Conservation (phyloP, 225 moss, liverwort and hornwort genomes). For the Rhytidiadelphus loreus region DNA sequence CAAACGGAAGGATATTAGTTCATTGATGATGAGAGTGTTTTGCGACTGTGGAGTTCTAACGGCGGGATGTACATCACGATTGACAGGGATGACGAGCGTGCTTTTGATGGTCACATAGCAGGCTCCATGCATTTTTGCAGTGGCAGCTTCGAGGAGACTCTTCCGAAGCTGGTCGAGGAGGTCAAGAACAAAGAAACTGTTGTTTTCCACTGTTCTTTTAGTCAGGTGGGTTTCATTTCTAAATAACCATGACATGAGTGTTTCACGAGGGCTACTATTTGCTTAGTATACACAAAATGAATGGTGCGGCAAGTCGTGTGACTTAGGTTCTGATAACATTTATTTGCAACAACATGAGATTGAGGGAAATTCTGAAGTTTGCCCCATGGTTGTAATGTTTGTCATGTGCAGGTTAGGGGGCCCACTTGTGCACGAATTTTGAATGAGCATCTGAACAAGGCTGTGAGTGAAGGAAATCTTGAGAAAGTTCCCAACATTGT, state of each 20-base stretch:
- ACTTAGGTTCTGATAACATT: neutral
- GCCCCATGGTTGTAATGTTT: neutral
- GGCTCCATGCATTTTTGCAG: slow-evolving; percentile 85
- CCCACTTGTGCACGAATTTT: slow-evolving; percentile 63
- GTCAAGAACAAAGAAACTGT: slow-evolving; percentile 65
- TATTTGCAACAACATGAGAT: neutral
- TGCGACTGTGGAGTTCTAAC: neutral
- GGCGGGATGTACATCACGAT: neutral
- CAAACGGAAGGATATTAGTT: neutral
- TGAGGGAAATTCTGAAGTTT: neutral
- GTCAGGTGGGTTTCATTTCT: slow-evolving; percentile 38
- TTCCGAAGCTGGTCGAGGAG: slow-evolving; percentile 65
- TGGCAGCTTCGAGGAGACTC: slow-evolving; percentile 48
- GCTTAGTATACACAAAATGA: neutral
- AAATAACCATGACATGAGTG: neutral
- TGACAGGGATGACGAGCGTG: slow-evolving; percentile 71
- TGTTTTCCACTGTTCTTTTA: slow-evolving; percentile 74
- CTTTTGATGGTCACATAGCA: slow-evolving; percentile 69
- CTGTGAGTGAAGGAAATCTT: slow-evolving; percentile 11
- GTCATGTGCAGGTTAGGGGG: slow-evolving; percentile 53
- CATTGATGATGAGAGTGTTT: neutral
- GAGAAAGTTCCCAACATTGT: slow-evolving; percentile 46
- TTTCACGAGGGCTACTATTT: neutral
- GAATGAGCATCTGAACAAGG: slow-evolving; percentile 39
- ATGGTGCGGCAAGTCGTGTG: neutral